Conservation (phyloP, 768 basidiomycete genomes). For the Scleroderma citrinum region DNA sequence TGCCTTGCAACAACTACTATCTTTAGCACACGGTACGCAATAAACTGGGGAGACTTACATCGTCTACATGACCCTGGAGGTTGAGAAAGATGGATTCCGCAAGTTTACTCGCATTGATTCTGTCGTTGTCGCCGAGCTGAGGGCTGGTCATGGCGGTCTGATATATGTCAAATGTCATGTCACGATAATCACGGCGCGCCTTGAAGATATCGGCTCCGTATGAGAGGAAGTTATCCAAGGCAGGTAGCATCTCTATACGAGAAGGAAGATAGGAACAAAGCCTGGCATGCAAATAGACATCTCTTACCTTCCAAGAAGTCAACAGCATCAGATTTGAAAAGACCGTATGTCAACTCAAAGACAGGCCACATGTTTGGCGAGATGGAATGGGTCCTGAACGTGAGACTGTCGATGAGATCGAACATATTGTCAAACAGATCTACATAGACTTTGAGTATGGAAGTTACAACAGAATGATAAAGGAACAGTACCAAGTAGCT, state of each 20-base stretch:
- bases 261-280: neutral
- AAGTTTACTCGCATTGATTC: slow-evolving; percentile 78
- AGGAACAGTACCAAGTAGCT: slow-evolving; percentile 56
- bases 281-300: neutral
- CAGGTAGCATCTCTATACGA: slow-evolving; percentile 78
- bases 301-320: slow-evolving; percentile 80
- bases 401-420: slow-evolving; percentile 78
- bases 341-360: slow-evolving; percentile 73
- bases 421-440: slow-evolving; percentile 87
- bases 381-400: slow-evolving; percentile 73
- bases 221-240: slow-evolving; percentile 84
- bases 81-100: slow-evolving; percentile 80
- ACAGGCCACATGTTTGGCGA: slow-evolving; percentile 84
- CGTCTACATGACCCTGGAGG: slow-evolving; percentile 70
- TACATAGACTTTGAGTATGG: slow-evolving; percentile 18
- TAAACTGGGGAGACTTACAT: slow-evolving; percentile 41
- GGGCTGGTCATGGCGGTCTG: slow-evolving; percentile 61
- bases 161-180: slow-evolving; percentile 81
- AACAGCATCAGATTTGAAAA: slow-evolving; percentile 78
- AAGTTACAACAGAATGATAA: too few species aligned
- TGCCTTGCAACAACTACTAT: slow-evolving; percentile 53
- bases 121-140: slow-evolving; percentile 78
- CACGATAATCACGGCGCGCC: slow-evolving; percentile 64
- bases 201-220: slow-evolving; percentile 77
- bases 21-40: slow-evolving; percentile 1